Percentiles rank a stretch among this genome's conserved stretches.
phyloP scores from a whole-genome alignment of 768 basidiomycete genomes.

The Kondoa subrosea region DNA sequence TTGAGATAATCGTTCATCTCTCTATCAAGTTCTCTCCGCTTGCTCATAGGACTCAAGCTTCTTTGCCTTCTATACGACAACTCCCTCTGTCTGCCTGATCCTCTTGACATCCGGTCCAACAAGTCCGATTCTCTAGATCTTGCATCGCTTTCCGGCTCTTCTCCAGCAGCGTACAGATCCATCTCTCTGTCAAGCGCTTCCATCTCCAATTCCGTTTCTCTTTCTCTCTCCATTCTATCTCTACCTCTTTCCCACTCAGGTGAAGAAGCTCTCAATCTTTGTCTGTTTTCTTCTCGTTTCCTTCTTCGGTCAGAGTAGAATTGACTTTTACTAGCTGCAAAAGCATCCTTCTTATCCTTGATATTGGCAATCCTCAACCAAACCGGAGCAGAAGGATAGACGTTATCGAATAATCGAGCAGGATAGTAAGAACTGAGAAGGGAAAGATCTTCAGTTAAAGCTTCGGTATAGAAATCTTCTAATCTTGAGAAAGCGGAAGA shows the following conservation, averaged over 20 bases:
- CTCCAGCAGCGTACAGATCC: slow-evolving; percentile 1
- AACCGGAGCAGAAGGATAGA: background rate
- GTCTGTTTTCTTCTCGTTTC: background rate
- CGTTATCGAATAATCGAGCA: background rate
- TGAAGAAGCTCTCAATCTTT: too few species aligned
- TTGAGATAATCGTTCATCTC: background rate
- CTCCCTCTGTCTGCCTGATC: background rate
- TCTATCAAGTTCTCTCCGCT: background rate
- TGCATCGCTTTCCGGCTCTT: background rate
- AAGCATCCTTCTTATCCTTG: background rate
- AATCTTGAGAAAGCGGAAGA: background rate
- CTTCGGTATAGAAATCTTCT: slow-evolving; percentile 3
- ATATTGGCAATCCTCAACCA: background rate
- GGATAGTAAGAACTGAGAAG: background rate
- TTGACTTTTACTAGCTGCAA: background rate
- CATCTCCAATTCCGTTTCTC: background rate
- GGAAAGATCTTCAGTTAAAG: background rate
- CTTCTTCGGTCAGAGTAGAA: background rate
- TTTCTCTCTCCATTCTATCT: background rate
- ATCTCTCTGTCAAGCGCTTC: background rate
- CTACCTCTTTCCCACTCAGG: too few species aligned
- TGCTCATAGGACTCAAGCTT: background rate
- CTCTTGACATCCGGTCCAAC: background rate
- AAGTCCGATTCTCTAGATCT: background rate
- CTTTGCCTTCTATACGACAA: background rate